These are phyloP conservation scores for Pleurotus salmoneostramineus DNA, from an alignment of 768 basidiomycete species.

Conservation along the genomic window DNA sequence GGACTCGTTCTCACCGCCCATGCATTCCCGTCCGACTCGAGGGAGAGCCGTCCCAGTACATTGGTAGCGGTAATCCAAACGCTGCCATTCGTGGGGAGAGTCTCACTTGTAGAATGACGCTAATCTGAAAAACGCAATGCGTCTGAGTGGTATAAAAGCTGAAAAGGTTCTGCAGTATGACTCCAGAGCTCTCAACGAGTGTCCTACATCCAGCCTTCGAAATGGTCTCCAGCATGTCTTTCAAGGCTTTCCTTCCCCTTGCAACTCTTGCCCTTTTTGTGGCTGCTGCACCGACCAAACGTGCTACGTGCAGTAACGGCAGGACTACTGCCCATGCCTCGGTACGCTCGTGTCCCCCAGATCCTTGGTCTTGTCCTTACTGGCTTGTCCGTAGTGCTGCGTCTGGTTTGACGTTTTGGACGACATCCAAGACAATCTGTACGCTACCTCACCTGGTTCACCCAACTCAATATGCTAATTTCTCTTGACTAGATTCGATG, in stretches of 20 bases:
- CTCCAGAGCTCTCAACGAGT: conserved; percentile 5
- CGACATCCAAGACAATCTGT: conserved; percentile 28
- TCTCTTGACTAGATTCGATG: conserved; percentile 19
- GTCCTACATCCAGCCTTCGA: background rate
- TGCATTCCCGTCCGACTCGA: background rate
- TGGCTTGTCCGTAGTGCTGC: conserved; percentile 19
- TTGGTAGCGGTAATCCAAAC: background rate
- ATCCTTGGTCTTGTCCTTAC: background rate
- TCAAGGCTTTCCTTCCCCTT: background rate
- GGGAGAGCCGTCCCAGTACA: background rate
- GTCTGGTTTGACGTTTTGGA: conserved; percentile 30
- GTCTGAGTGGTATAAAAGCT: conserved; percentile 3
- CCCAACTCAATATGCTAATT: too few species aligned
- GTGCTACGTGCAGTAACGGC: conserved; percentile 16
- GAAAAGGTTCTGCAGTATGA: background rate
- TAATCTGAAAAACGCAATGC: background rate
- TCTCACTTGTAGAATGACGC: background rate
- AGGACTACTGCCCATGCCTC: conserved; percentile 12
- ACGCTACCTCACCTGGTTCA: background rate
- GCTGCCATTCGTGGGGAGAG: background rate
- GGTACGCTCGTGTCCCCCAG: background rate
- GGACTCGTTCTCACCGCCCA: background rate
- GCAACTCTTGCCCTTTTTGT: conserved; percentile 7
- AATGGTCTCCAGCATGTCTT: background rate
- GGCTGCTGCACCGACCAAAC: conserved; percentile 52